Conservation (phyloP, 2,329 filamentous ascomycete genomes). For the Trichoderma arundinaceum region DNA sequence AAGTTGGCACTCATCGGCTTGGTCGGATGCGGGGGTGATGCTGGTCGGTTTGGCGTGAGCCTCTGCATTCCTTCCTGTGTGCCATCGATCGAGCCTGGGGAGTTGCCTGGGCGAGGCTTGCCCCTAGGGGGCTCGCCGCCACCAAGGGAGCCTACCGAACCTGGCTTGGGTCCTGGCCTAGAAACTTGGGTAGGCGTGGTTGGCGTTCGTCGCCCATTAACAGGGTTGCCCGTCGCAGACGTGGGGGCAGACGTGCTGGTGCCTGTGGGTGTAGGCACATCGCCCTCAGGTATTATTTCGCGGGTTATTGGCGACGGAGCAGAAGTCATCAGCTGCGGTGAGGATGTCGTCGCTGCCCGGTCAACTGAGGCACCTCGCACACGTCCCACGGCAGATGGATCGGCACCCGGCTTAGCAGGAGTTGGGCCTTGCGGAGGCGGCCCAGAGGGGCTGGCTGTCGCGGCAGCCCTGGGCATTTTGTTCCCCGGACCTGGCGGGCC, state of each 20-base stretch:
- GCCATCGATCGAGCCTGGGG: constrained; percentile 72
- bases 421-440: constrained; percentile 62
- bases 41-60: constrained; percentile 50
- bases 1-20: constrained; percentile 64
- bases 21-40: constrained; percentile 64
- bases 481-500: constrained; percentile 39
- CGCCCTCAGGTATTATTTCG: constrained; percentile 50
- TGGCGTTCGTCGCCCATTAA: constrained; percentile 68
- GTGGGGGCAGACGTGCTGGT: neutral
- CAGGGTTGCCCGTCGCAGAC: constrained; percentile 38
- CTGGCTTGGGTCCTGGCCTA: constrained; percentile 47
- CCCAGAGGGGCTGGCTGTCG: constrained; percentile 49
- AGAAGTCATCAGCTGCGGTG: constrained; percentile 44
- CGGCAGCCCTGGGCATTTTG: constrained; percentile 44
- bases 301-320: constrained; percentile 51
- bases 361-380: constrained; percentile 58
- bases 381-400: constrained; percentile 50
- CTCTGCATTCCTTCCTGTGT: constrained; percentile 62
- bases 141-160: constrained; percentile 46
- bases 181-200: constrained; percentile 64
- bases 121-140: constrained; percentile 42
- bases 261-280: constrained; percentile 44
- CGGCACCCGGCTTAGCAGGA: constrained; percentile 53
- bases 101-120: constrained; percentile 45
- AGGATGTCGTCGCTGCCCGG: constrained; percentile 46